Conservation (phyloP, 441 rosid genomes). For the Pelargonium fulgidum region DNA sequence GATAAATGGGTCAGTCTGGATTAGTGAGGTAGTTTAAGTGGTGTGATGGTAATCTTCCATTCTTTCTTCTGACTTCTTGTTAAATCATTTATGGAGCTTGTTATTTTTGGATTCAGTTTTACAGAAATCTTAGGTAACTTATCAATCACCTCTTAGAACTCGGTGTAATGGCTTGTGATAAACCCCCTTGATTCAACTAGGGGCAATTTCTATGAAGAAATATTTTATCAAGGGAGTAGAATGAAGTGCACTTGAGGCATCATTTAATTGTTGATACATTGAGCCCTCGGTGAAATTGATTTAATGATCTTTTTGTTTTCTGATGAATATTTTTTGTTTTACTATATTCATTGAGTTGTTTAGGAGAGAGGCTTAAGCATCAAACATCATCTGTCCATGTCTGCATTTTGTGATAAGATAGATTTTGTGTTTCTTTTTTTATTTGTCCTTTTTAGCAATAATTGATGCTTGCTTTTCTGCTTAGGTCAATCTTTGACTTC, state of each 20-base stretch:
- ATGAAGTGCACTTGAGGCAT: no score
- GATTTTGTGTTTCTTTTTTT: background rate
- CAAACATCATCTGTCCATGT: background rate
- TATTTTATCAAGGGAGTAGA: no score
- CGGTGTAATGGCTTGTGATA: no score
- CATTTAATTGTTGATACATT: no score
- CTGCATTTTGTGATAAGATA: background rate
- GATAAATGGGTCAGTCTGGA: background rate
- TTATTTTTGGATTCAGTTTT: no score
- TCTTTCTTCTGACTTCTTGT: background rate
- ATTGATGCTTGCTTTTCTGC: background rate
- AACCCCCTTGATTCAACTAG: no score
- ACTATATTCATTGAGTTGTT: background rate
- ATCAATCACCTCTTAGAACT: no score
- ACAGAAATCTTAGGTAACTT: no score
- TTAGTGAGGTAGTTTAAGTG: background rate
- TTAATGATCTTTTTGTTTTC: no score
- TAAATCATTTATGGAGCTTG: background rate
- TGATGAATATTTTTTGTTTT: no score
- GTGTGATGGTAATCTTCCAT: background rate
- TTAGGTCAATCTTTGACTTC: slow-evolving; percentile 86
- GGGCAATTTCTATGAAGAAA: no score
- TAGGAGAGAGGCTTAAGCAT: background rate
- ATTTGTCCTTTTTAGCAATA: background rate
- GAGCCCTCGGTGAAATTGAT: no score